Percentiles rank a stretch among this genome's conserved stretches.
Evolutionary conservation across 805 yeast genomes (phyloP).

Genomic region (Ogataea saltuana): DNA sequence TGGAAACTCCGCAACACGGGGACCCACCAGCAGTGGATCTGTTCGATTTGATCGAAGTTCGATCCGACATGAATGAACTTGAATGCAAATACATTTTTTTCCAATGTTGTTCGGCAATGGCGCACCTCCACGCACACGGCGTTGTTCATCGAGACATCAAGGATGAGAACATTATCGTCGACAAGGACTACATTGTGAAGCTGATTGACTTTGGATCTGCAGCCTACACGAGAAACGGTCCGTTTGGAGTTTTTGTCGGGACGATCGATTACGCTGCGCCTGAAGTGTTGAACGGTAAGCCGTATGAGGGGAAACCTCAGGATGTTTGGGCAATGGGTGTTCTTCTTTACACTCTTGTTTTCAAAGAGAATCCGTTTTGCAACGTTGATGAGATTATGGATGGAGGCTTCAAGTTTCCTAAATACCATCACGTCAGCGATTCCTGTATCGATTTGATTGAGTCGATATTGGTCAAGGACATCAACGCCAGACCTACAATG

Average conservation of each 20-base stretch:
- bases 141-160: conserved; percentile 93
- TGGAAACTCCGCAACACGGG: conserved; percentile 92
- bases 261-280: conserved; percentile 98
- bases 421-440: conserved; percentile 51
- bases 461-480: conserved; percentile 66
- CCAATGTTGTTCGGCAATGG: conserved; percentile 77
- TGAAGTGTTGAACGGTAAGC: conserved; percentile 84
- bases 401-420: conserved; percentile 76
- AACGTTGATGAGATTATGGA: conserved; percentile 95
- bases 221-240: conserved; percentile 86
- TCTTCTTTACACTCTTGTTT: conserved; percentile 81
- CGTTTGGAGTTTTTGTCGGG: conserved; percentile 96
- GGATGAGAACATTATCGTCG: conserved; percentile 91
- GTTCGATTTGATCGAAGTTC: conserved; percentile 87
- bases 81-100: conserved; percentile 78
- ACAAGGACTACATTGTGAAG: conserved; percentile 75
- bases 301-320: conserved; percentile 91
- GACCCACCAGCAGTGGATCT: conserved; percentile 87
- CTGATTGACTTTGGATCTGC: conserved; percentile 96
- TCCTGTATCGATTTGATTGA: conserved; percentile 61
- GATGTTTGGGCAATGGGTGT: conserved; percentile 98
- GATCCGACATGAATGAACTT: conserved; percentile 73
- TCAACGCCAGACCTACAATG: conserved; percentile 70
- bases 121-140: conserved; percentile 81
- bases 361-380: conserved; percentile 93